These are phyloP conservation scores for Scheffersomyces amazonensis DNA, from an alignment of 805 yeast species.

Conservation along the genomic window DNA sequence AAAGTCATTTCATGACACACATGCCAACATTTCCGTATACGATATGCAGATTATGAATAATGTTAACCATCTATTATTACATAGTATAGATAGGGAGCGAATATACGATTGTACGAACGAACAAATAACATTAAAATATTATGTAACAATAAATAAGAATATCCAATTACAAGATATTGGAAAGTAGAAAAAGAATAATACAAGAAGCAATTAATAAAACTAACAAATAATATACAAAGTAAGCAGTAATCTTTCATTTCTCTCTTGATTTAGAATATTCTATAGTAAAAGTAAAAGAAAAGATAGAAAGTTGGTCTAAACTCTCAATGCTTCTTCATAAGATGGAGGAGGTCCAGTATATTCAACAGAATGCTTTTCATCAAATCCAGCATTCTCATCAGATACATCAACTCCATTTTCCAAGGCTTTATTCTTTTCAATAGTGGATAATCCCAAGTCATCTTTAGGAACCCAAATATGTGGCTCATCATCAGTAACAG, in stretches of 20 bases:
- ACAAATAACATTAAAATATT: too few species aligned
- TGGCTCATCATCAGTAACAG: slow-evolving; percentile 54
- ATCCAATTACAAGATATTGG: too few species aligned
- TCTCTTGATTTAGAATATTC: too few species aligned
- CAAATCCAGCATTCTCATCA: slow-evolving; percentile 55
- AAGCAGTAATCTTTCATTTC: too few species aligned
- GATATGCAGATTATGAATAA: too few species aligned
- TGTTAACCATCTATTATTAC: too few species aligned
- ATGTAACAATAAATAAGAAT: too few species aligned
- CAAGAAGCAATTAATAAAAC: background rate
- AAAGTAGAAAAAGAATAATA: background rate
- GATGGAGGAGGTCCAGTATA: slow-evolving; percentile 71
- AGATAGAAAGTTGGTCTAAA: slow-evolving; percentile 12
- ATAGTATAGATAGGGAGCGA: too few species aligned
- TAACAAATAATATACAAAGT: too few species aligned
- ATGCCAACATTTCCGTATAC: too few species aligned
- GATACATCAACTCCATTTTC: slow-evolving; percentile 52
- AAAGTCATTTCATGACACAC: too few species aligned
- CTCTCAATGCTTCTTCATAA: slow-evolving; percentile 49
- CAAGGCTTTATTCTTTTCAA: slow-evolving; percentile 55
- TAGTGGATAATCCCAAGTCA: slow-evolving; percentile 60
- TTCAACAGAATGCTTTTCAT: slow-evolving; percentile 53
- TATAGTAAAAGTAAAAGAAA: background rate
- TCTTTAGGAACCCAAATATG: slow-evolving; percentile 72
- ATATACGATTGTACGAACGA: too few species aligned